Evolutionary conservation across 495 filamentous ascomycete species (phyloP).

Genomic region (Aspergillus nanangensis): DNA sequence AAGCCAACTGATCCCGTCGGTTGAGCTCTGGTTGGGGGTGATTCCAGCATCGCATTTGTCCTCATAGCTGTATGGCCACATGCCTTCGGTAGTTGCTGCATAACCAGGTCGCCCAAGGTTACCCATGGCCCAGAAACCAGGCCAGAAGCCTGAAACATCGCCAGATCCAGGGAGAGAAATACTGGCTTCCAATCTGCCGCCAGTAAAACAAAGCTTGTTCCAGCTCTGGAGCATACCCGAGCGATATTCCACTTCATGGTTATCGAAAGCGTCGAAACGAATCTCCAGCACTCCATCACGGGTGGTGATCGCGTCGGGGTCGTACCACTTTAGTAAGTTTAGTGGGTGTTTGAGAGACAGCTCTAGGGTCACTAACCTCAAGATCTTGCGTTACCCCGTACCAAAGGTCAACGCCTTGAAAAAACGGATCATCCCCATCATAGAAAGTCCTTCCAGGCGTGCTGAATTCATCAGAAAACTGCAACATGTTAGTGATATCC

Average conservation of each 20-base stretch:
- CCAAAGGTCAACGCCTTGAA: slow-evolving; percentile 69
- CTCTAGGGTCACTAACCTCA: slow-evolving; percentile 40
- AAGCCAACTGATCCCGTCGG: slow-evolving; percentile 62
- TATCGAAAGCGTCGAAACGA: slow-evolving; percentile 62
- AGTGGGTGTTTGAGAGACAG: neutral
- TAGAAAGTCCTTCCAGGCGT: slow-evolving; percentile 68
- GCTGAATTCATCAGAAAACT: slow-evolving; percentile 82
- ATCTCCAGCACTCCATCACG: slow-evolving; percentile 63
- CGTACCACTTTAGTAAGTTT: slow-evolving; percentile 58
- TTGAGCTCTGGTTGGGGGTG: slow-evolving; percentile 69
- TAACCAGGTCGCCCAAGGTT: slow-evolving; percentile 69
- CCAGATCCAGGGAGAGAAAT: slow-evolving; percentile 70
- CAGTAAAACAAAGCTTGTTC: slow-evolving; percentile 78
- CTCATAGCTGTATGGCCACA: slow-evolving; percentile 77
- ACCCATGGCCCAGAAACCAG: slow-evolving; percentile 79
- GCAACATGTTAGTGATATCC: slow-evolving; percentile 1
- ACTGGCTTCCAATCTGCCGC: slow-evolving; percentile 71
- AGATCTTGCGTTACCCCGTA: slow-evolving; percentile 75
- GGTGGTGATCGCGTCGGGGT: slow-evolving; percentile 71
- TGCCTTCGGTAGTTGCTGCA: slow-evolving; percentile 65
- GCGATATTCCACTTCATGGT: slow-evolving; percentile 64
- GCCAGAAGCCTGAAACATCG: slow-evolving; percentile 70
- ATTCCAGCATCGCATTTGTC: slow-evolving; percentile 71
- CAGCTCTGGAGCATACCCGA: slow-evolving; percentile 82
- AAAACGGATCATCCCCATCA: slow-evolving; percentile 68